Base-by-base conservation (phyloP, 1,284 basidiomycete genomes). In the Earliella scabrosa region DNA sequence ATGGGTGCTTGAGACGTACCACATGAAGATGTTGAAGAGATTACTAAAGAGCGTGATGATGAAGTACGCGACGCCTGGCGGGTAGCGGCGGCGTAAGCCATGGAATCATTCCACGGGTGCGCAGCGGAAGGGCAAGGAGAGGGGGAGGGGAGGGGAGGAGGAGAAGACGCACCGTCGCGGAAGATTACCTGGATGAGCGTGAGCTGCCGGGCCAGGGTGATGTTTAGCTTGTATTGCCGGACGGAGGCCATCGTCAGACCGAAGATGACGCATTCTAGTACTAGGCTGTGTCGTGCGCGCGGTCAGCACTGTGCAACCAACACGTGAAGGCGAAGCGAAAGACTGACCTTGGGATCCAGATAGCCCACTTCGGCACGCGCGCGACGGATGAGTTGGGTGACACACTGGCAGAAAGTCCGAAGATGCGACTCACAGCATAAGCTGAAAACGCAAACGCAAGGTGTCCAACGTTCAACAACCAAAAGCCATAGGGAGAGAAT, bases 11-110 rank as follows among this genome's bases (percentile, higher is more conserved):
- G 13, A 1, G 29, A 38, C 61, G 36, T 43, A 64, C 63, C 63
- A 65, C 3, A 63, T 48, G 11, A 65, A 18, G 27, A 65, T 65
- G 38, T 65, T 65, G 47, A 63, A 53, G 4, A 60, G 11, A 26
- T 41, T 56, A 38, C 48, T 57, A 32, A 59, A 54, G 38, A 63
- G 49, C 4, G 59, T 54, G 5, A 59, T 44, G 10, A 56, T 13
- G 45, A 60, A 63, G 47, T 63, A 63, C 16, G 39, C 20, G n/a
- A 59, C 23, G 2, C 54, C 62, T 63, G 13, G n/a, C 23, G 26
- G 27, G 10, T 18, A 18, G 26, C 1, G 20, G 6, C 45, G 21
- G 21, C 6, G 39, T 18, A n/a, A 18, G 16, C 3, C 9, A 8
- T 18, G 20, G 6, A 13, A 9, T 18, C 20, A 23, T 10, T 24